Evolutionary conservation across 805 yeast genomes (phyloP).

Genomic region (Metschnikowia lachancei): DNA sequence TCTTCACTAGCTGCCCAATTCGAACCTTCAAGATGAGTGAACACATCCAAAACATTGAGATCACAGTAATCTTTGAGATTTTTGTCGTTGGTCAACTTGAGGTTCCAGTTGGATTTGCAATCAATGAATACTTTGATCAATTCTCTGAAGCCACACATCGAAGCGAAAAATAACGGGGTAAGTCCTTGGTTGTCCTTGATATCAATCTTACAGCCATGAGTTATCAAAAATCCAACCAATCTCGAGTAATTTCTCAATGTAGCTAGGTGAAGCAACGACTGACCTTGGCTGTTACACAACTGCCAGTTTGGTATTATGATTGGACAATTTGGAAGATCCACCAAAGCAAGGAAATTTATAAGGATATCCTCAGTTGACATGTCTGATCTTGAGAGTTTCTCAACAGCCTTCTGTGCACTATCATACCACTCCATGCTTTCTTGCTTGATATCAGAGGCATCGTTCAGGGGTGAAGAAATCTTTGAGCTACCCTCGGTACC

Average conservation of each 20-base stretch:
- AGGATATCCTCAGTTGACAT: conserved; percentile 50
- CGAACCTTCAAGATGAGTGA: conserved; percentile 26
- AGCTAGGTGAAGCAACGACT: conserved; percentile 84
- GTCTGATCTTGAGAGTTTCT: conserved; percentile 44
- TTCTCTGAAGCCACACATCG: conserved; percentile 68
- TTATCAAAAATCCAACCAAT: conserved; percentile 61
- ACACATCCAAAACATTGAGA: conserved; percentile 43
- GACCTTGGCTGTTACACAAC: conserved; percentile 78
- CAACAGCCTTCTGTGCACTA: conserved; percentile 50
- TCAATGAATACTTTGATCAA: conserved; percentile 59
- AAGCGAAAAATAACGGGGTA: conserved; percentile 86
- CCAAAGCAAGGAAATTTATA: conserved; percentile 51
- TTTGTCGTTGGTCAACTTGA: conserved; percentile 51
- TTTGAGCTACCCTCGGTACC: conserved; percentile 25
- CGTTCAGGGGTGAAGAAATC: conserved; percentile 6
- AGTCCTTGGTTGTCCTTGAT: conserved; percentile 74
- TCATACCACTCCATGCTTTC: conserved; percentile 48
- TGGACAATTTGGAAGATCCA: conserved; percentile 65
- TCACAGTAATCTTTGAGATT: conserved; percentile 43
- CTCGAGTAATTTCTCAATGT: conserved; percentile 67
- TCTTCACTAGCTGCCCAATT: conserved; percentile 13
- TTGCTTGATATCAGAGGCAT: conserved; percentile 17
- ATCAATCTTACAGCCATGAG: conserved; percentile 66
- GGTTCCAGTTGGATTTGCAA: conserved; percentile 58
- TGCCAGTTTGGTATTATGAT: conserved; percentile 71